These are phyloP conservation scores for Diophrys appendiculata DNA, from an alignment of 73 alveolate genomes.

Conservation along the genomic window DNA sequence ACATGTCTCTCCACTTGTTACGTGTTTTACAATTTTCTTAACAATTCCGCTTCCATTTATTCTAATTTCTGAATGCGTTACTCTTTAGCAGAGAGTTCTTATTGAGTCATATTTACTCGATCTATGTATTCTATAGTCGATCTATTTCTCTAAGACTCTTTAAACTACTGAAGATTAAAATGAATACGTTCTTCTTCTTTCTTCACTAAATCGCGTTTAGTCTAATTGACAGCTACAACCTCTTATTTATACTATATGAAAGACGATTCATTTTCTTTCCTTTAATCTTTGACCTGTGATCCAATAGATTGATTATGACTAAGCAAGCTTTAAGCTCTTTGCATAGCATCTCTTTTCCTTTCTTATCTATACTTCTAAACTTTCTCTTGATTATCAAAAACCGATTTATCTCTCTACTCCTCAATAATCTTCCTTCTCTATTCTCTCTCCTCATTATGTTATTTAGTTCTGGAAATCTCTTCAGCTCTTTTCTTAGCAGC, in stretches of 20 bases:
- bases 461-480: neutral
- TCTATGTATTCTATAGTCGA: neutral
- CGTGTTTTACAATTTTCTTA: neutral
- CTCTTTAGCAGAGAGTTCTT: no score
- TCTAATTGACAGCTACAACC: constrained; percentile 3
- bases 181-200: neutral
- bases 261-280: constrained; percentile 5
- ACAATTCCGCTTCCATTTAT: constrained; percentile 7
- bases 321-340: constrained; percentile 9
- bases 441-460: constrained; percentile 19
- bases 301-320: constrained; percentile 4
- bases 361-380: neutral
- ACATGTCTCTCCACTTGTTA: neutral
- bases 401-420: neutral
- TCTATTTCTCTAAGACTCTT: neutral
- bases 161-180: neutral
- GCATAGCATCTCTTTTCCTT: neutral
- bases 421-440: constrained; percentile 2
- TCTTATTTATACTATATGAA: neutral
- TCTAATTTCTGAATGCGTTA: no score
- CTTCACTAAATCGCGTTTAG: neutral
- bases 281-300: no score
- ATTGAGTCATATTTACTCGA: neutral
- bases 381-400: neutral
- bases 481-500: constrained; percentile 29